Conservation (phyloP, 192 early-diverging fungal species). For the Backusella macrospora region DNA sequence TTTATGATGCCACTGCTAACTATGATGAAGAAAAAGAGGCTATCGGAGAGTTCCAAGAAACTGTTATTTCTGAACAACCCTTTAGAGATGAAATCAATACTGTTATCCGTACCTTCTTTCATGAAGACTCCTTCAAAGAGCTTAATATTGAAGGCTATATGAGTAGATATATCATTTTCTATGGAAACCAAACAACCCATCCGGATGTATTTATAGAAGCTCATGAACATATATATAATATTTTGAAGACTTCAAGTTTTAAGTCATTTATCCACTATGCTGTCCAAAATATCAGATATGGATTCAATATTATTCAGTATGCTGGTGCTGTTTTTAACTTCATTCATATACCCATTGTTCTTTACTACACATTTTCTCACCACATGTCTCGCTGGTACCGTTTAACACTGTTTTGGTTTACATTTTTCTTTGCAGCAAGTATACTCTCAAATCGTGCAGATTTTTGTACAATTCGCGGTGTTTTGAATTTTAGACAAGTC, state of each 20-base stretch:
- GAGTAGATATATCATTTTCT: conserved; percentile 19
- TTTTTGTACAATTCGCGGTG: conserved; percentile 25
- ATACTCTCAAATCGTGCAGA: conserved; percentile 23
- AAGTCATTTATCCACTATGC: conserved; percentile 31
- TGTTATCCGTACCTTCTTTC: conserved; percentile 35
- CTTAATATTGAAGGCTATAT: conserved; percentile 21
- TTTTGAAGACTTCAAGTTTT: conserved; percentile 23
- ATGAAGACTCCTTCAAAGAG: conserved; percentile 29
- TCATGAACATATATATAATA: conserved; percentile 19
- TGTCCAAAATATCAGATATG: conserved; percentile 31
- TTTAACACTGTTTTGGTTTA: conserved; percentile 18
- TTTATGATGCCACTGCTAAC: conserved; percentile 1
- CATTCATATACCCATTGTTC: conserved; percentile 21
- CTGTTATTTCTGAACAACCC: conserved; percentile 18
- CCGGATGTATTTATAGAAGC: conserved; percentile 23
- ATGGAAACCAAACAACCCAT: conserved; percentile 23
- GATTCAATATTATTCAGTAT: conserved; percentile 29
- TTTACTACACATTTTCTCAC: conserved; percentile 17
- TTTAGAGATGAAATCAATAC: conserved; percentile 32
- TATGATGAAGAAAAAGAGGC: background rate
- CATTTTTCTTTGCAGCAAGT: conserved; percentile 20
- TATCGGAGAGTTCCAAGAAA: conserved; percentile 11
- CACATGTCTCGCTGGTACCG: conserved; percentile 27
- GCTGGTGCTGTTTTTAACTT: conserved; percentile 17
- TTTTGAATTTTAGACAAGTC: conserved; percentile 16